Percentiles rank a stretch among this genome's conserved stretches.
phyloP scores from a whole-genome alignment of 306 rosid genomes.

The Cyclanthera cordifolia region DNA sequence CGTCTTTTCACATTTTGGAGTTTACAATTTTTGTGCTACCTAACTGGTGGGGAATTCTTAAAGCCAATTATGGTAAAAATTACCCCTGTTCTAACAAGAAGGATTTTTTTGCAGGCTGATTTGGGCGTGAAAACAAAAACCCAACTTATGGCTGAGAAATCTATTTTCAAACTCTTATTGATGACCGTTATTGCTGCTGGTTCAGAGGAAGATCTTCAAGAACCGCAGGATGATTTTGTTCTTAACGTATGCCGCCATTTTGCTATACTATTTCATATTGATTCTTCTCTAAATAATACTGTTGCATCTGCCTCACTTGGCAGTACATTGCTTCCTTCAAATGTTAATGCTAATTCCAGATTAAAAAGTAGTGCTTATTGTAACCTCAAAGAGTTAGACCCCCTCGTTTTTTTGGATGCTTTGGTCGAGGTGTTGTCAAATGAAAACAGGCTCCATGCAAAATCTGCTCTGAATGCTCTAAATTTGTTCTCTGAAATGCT shows the following conservation, averaged over 20 bases:
- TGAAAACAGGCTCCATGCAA: slow-evolving; percentile 88
- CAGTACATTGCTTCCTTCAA: slow-evolving; percentile 46
- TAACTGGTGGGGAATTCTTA: not conserved
- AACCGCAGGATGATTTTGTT: slow-evolving; percentile 80
- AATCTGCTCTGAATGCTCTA: slow-evolving; percentile 82
- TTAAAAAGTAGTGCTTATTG: slow-evolving; percentile 48
- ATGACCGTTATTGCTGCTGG: slow-evolving; percentile 84
- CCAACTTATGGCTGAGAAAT: slow-evolving; percentile 96
- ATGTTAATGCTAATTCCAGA: slow-evolving; percentile 46
- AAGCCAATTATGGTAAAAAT: not conserved
- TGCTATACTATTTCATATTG: slow-evolving; percentile 78
- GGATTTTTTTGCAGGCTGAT: slow-evolving; percentile 62
- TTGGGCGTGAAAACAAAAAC: slow-evolving; percentile 98
- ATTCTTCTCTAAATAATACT: slow-evolving; percentile 44
- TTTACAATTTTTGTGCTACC: not conserved
- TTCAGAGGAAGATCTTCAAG: slow-evolving; percentile 74
- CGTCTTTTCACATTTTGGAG: not conserved
- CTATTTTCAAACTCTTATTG: slow-evolving; percentile 82
- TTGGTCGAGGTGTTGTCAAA: slow-evolving; percentile 91
- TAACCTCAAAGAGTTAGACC: slow-evolving; percentile 89
- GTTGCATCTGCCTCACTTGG: slow-evolving; percentile 37
- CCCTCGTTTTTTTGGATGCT: slow-evolving; percentile 85
- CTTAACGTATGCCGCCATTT: slow-evolving; percentile 87
- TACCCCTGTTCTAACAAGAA: slow-evolving; percentile 20
- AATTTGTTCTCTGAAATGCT: slow-evolving; percentile 86